Evolutionary conservation across 73 alveolate species (phyloP), one percentile per base, ranked within the genome.

Genomic region (Durusdinium trenchii): DNA sequence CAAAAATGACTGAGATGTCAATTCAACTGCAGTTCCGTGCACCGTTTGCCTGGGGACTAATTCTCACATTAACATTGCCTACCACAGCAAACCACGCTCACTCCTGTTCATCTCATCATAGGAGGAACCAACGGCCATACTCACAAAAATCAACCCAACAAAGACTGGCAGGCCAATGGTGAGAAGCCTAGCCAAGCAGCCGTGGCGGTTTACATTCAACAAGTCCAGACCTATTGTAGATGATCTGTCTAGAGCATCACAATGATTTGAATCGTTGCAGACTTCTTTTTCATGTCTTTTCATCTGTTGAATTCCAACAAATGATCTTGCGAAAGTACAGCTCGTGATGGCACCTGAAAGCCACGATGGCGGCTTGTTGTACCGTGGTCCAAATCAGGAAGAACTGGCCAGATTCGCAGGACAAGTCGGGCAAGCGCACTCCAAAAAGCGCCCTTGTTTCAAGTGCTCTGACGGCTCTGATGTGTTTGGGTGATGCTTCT

Each of bases 371-470:
- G 38, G 97, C 86, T 54, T 40, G 73, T 45, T 48, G 76, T 52
- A 91, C 97, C 1, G 97, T 64, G 97, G 97, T 46, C 97, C 97
- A 91, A 28, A 91, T 91, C 76, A 91, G n/a, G 83, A 91, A 91
- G 97, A 91, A 76, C 97, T 91, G 81, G 79, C 95, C 42, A 64
- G 45, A 7, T 5, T 28, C 38, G 3, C 35, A 40, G 28, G 9
- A 43, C 87, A 36, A 42, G 42, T 3, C 57, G 30, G 61, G 12
- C 78, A 12, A 12, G 64, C 64, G 64, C 64, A 54, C 9, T n/a
- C n/a, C n/a, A n/a, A n/a, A 6, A 62, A 38, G 36, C 7, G 76
- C 38, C 36, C 9, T 20, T 4, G 32, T 5, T 62, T 62, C 43
- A 62, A 35, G 18, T 62, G 76, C 76, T 4, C 40, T 20, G 7